A percentile compares a stretch with the other conserved stretches of the same genome.
phyloP scores from a whole-genome alignment of 306 rosid species.

The Fragaria iinumae region DNA sequence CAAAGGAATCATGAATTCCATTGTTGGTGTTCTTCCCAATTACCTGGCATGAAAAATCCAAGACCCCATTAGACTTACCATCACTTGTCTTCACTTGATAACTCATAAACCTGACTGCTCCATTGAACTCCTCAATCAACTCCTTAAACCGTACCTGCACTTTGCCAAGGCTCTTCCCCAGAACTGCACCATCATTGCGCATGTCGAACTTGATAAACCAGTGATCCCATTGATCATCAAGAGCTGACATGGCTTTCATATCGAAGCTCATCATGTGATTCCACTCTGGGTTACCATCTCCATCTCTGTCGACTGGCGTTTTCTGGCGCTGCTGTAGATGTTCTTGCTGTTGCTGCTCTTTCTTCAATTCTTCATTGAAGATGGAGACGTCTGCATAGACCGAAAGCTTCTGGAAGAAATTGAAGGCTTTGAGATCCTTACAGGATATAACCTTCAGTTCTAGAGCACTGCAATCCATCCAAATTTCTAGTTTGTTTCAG shows the following conservation, averaged over 20 bases:
- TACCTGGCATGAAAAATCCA: conserved; percentile 32
- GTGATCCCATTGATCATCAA: conserved; percentile 7
- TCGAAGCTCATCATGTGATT: conserved; percentile 28
- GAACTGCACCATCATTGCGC: conserved; percentile 27
- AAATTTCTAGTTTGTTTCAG: conserved; percentile 4
- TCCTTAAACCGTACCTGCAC: conserved; percentile 34
- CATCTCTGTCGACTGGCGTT: conserved; percentile 29
- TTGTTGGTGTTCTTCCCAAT: conserved; percentile 3
- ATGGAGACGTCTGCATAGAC: conserved; percentile 39
- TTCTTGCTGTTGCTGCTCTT: conserved; percentile 17
- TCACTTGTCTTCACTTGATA: conserved; percentile 29
- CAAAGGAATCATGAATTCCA: neutral
- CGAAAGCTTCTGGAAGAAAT: conserved; percentile 65
- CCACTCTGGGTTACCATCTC: conserved; percentile 38
- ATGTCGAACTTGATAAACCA: conserved; percentile 22
- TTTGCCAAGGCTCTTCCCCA: conserved; percentile 34
- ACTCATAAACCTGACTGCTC: conserved; percentile 24
- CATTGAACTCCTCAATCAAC: conserved; percentile 27
- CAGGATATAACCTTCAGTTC: conserved; percentile 50
- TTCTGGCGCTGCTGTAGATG: conserved; percentile 33
- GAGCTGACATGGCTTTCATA: conserved; percentile 6
- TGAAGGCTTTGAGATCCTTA: conserved; percentile 29
- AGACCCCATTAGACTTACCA: conserved; percentile 35
- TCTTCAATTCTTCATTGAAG: conserved; percentile 29
- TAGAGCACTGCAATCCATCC: conserved; percentile 34